A percentile compares a stretch with the other conserved stretches of the same genome.
Evolutionary conservation across 2,329 filamentous ascomycete species (phyloP).

Genomic region (Aspergillus latus): DNA sequence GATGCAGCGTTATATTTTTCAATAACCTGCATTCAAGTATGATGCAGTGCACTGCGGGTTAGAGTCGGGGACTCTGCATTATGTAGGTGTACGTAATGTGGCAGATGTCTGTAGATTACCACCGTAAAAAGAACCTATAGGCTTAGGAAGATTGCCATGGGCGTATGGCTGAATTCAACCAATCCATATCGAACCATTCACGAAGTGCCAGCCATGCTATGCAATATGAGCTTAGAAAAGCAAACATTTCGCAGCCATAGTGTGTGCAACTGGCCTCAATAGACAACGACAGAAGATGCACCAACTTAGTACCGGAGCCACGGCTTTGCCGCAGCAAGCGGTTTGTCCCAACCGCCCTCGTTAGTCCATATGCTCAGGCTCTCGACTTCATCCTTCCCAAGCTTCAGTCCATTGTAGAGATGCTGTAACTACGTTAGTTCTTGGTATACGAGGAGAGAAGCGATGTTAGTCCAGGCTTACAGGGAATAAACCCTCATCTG

Average conservation of each 20-base stretch:
- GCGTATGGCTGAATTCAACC: not conserved
- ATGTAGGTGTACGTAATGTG: not conserved
- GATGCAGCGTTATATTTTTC: not conserved
- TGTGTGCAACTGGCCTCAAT: not conserved
- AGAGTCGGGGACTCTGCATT: not conserved
- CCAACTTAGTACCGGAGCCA: slow-evolving; percentile 38
- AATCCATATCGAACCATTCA: not conserved
- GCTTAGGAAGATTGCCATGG: not conserved
- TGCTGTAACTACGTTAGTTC: slow-evolving; percentile 27
- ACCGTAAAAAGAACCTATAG: not conserved
- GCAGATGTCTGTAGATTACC: not conserved
- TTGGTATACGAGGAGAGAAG: not conserved
- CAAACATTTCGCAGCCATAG: not conserved
- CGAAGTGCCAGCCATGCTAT: not conserved
- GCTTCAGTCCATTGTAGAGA: slow-evolving; percentile 39
- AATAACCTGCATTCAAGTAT: not conserved
- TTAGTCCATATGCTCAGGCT: slow-evolving; percentile 41
- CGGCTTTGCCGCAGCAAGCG: slow-evolving; percentile 32
- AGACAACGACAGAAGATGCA: not conserved
- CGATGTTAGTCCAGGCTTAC: slow-evolving; percentile 25
- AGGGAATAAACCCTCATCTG: slow-evolving; percentile 41
- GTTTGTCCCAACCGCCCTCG: slow-evolving; percentile 38
- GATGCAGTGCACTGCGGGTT: not conserved
- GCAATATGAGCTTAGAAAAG: not conserved
- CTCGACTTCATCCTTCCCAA: slow-evolving; percentile 40